These are phyloP conservation scores for Rhodamnia argentea DNA, from an alignment of 345 rosid genomes.

Conservation along the genomic window DNA sequence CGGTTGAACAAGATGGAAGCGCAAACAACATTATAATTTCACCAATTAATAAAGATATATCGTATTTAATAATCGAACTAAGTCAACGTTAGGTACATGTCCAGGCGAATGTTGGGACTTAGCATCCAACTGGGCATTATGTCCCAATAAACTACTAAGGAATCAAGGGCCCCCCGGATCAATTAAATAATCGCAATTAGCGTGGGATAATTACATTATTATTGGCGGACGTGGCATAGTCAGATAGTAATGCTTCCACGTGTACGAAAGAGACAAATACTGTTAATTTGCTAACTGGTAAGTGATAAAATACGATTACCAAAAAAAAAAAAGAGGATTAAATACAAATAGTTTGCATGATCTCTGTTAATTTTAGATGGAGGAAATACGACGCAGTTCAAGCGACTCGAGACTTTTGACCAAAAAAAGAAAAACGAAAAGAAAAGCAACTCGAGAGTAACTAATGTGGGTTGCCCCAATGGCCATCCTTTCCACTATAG, in stretches of 20 bases:
- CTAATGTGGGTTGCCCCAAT: too few relatives aligned
- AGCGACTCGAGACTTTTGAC: too few relatives aligned
- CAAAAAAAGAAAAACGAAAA: too few relatives aligned
- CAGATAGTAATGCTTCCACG: background rate
- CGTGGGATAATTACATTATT: background rate
- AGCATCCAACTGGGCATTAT: background rate
- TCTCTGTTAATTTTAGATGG: background rate
- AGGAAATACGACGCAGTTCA: accelerated
- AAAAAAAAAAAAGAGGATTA: too few relatives aligned
- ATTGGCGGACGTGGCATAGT: background rate
- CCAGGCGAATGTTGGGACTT: background rate
- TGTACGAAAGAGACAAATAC: background rate
- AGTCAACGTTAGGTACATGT: background rate
- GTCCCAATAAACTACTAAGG: background rate
- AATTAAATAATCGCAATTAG: background rate
- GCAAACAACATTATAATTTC: background rate
- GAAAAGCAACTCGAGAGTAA: too few relatives aligned
- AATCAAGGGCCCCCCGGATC: background rate
- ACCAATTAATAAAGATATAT: background rate
- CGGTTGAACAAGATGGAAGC: background rate
- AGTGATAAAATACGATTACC: background rate
- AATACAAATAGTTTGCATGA: background rate
- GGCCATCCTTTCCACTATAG: too few relatives aligned
- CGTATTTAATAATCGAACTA: background rate
- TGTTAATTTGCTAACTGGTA: background rate